Percentiles rank a stretch among this genome's conserved stretches.
Evolutionary conservation across 768 basidiomycete genomes (phyloP).

Genomic region (Wakefieldia striispora): DNA sequence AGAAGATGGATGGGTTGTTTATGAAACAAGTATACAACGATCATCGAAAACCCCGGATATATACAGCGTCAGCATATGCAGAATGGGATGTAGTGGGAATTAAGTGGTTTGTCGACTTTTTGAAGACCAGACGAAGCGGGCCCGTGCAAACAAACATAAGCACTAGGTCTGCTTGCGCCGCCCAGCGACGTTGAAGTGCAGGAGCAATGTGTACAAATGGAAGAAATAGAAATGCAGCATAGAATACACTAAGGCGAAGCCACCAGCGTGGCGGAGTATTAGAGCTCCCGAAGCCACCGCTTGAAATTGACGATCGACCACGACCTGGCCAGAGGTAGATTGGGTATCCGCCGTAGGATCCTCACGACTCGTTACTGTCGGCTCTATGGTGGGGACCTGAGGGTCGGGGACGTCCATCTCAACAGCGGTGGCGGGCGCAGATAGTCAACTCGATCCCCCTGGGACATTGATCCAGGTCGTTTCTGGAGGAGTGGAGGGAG

Average conservation of each 20-base stretch:
- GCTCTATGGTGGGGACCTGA: conserved; percentile 26
- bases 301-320: conserved; percentile 25
- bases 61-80: conserved; percentile 31
- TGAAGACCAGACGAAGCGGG: conserved; percentile 5
- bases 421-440: conserved; percentile 17
- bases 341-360: conserved; percentile 22
- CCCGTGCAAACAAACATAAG: conserved; percentile 3
- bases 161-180: conserved; percentile 30
- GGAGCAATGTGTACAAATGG: conserved; percentile 42
- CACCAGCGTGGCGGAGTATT: conserved; percentile 34
- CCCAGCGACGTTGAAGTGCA: conserved; percentile 34
- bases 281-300: conserved; percentile 23
- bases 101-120: conserved; percentile 4
- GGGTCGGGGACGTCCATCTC: conserved; percentile 16
- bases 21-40: conserved; percentile 28
- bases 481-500: conserved; percentile 30
- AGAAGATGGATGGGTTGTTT: conserved; percentile 12
- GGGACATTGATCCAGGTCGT: conserved; percentile 28
- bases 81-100: conserved; percentile 1
- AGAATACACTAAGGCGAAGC: conserved; percentile 37
- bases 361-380: conserved; percentile 18
- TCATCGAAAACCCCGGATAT: conserved; percentile 24
- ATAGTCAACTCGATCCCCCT: conserved; percentile 32
- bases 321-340: conserved; percentile 16
- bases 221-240: conserved; percentile 44